Percentiles rank a stretch among this genome's conserved stretches.
These are phyloP conservation scores for Solanum hybrid DNA, from an alignment of 305 asterid genomes.

Conservation along the genomic window DNA sequence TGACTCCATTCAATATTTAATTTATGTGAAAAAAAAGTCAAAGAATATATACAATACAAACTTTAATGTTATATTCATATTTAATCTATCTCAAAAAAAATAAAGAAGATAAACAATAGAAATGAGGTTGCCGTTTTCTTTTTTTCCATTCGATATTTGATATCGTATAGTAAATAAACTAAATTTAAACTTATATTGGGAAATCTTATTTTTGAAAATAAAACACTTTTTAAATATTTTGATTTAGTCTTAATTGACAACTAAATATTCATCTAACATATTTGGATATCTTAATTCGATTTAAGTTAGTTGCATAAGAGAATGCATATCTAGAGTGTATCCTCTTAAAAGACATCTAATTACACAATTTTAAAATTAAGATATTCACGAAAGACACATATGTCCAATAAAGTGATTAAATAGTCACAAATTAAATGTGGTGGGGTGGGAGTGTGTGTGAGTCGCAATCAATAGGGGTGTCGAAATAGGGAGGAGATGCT, in stretches of 20 bases:
- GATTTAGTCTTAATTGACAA: neutral
- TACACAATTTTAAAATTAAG: too few relatives aligned
- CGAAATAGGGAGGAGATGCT: neutral
- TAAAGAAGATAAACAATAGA: too few relatives aligned
- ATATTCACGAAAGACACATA: neutral
- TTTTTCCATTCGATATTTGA: neutral
- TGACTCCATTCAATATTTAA: neutral
- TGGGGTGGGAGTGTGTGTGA: neutral
- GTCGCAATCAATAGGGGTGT: neutral
- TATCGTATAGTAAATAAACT: neutral
- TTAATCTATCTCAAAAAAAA: too few relatives aligned
- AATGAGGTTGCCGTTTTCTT: neutral
- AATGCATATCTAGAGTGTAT: too few relatives aligned
- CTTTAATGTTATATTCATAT: too few relatives aligned
- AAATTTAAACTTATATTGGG: neutral
- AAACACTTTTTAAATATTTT: neutral
- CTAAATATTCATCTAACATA: neutral
- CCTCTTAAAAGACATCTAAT: neutral
- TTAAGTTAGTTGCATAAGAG: neutral
- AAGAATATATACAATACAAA: neutral
- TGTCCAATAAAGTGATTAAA: neutral
- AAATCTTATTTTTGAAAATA: neutral
- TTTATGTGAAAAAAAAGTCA: neutral
- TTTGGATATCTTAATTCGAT: neutral
- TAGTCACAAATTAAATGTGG: neutral